Evolutionary conservation across 352 stramenopile species (phyloP), one percentile per base, ranked within the genome.

Genomic region (Globisporangium perplexum): DNA sequence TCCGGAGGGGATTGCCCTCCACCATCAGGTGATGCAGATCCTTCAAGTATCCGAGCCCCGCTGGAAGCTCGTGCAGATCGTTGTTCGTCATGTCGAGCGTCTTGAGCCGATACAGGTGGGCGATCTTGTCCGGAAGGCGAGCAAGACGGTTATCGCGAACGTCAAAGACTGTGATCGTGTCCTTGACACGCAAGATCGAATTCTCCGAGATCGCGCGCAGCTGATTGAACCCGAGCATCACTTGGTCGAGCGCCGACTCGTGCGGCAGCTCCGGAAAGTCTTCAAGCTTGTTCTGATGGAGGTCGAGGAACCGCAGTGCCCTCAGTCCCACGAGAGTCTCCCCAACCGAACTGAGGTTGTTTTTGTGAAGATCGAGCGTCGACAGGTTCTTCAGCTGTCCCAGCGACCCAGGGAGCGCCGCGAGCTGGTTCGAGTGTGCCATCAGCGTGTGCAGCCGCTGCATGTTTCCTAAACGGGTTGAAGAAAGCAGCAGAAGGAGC

Each of bases 71-170:
- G 22, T 73, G 63, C 38, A 95, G 55, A 39, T 90, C 80, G 47
- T 95, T 95, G 57, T 95, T 95, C n/a, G 67, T 83, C 36, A 92
- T 41, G 56, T 95, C 85, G 1, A 95, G 65, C 17, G 76, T 90
- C 63, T 95, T 95, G 42, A 95, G 56, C 12, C 66, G 69, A 31
- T 86, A 84, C 18, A 90, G 55, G 39, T 81, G 72, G 17, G 73
- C 71, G 23, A 93, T 77, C 8, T 59, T 68, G 3, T 82, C 70
- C 2, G 78, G 75, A 30, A 95, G 56, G 28, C 33, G 45, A 26
- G 72, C 55, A 42, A 95, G 65, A 30, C 89, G 90, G 61, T 95
- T 95, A 45, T 95, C 85, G 50, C 83, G 72, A 14, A 92, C 42
- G 53, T 92, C 83, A 3, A 95, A 41, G 7, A 93, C 77, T 0